These are phyloP conservation scores for Starmerella powellii DNA, from an alignment of 805 yeast species.

Conservation along the genomic window DNA sequence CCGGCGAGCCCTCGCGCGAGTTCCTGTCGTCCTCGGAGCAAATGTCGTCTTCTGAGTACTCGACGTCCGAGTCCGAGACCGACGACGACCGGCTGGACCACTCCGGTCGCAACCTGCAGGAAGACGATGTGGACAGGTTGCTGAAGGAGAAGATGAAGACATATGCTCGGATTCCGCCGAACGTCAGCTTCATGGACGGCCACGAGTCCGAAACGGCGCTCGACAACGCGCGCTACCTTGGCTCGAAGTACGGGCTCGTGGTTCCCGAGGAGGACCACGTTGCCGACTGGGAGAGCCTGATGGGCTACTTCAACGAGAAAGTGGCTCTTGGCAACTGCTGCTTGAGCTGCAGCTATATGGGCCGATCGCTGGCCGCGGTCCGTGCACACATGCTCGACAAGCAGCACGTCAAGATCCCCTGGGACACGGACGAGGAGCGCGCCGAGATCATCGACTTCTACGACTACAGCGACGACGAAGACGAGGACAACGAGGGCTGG, in stretches of 20 bases:
- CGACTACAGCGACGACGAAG: constrained; percentile 58
- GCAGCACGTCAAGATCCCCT: constrained; percentile 81
- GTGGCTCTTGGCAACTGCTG: constrained; percentile 77
- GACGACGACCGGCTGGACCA: constrained; percentile 5
- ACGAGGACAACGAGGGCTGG: constrained; percentile 28
- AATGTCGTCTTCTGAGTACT: constrained; percentile 4
- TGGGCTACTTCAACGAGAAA: constrained; percentile 66
- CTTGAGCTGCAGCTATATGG: constrained; percentile 69
- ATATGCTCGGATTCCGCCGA: constrained; percentile 27
- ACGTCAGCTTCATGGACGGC: constrained; percentile 35
- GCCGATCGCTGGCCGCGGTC: constrained; percentile 71
- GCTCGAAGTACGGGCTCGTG: constrained; percentile 65
- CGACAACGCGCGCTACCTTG: constrained; percentile 64
- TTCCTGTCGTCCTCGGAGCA: constrained; percentile 7
- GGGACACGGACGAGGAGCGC: constrained; percentile 68
- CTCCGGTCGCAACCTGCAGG: not conserved
- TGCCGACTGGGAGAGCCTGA: constrained; percentile 54
- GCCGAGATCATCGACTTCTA: constrained; percentile 68
- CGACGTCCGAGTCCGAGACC: constrained; percentile 13
- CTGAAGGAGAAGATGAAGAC: constrained; percentile 22
- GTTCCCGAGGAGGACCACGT: constrained; percentile 72
- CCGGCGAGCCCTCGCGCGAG: constrained; percentile 16
- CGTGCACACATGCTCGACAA: constrained; percentile 80
- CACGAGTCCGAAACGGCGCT: constrained; percentile 42
- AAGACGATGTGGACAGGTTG: constrained; percentile 23